These are phyloP conservation scores for Russula lepida DNA, from an alignment of 768 basidiomycete genomes.

Conservation along the genomic window DNA sequence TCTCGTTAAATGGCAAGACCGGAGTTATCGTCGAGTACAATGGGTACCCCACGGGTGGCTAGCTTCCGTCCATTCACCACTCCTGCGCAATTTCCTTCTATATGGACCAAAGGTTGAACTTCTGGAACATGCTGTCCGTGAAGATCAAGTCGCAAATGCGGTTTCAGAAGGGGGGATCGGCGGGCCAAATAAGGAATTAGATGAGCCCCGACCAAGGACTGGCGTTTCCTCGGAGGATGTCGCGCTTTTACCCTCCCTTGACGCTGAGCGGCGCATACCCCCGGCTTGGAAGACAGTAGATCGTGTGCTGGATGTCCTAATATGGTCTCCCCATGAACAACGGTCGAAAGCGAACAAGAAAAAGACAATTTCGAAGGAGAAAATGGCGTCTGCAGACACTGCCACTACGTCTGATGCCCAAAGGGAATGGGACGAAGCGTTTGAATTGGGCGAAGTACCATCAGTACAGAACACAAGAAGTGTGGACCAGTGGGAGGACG, in stretches of 20 bases:
- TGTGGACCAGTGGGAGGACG: conserved; percentile 52
- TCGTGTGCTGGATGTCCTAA: conserved; percentile 73
- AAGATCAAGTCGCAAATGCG: conserved; percentile 25
- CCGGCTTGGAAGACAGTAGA: conserved; percentile 83
- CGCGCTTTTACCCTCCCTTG: conserved; percentile 39
- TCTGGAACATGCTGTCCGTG: conserved; percentile 37
- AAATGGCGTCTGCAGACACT: conserved; percentile 26
- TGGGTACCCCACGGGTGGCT: conserved; percentile 97
- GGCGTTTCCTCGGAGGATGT: conserved; percentile 19
- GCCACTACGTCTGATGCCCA: conserved; percentile 27
- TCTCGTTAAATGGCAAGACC: conserved; percentile 78
- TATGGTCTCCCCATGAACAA: conserved; percentile 44
- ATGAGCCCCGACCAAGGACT: conserved; percentile 8
- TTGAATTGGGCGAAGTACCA: conserved; percentile 59
- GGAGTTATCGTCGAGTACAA: conserved; percentile 69
- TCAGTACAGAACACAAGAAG: conserved; percentile 45
- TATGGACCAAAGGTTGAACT: conserved; percentile 64
- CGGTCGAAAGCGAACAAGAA: conserved; percentile 23
- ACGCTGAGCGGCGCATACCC: conserved; percentile 72
- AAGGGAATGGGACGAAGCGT: conserved; percentile 31
- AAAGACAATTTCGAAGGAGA: conserved; percentile 21
- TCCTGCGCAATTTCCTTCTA: conserved; percentile 69
- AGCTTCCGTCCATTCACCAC: conserved; percentile 50
- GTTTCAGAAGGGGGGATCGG: conserved; percentile 35
- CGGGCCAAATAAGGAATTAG: conserved; percentile 23